phyloP scores from a whole-genome alignment of 495 filamentous ascomycete species.

The Penicillium coffeae region DNA sequence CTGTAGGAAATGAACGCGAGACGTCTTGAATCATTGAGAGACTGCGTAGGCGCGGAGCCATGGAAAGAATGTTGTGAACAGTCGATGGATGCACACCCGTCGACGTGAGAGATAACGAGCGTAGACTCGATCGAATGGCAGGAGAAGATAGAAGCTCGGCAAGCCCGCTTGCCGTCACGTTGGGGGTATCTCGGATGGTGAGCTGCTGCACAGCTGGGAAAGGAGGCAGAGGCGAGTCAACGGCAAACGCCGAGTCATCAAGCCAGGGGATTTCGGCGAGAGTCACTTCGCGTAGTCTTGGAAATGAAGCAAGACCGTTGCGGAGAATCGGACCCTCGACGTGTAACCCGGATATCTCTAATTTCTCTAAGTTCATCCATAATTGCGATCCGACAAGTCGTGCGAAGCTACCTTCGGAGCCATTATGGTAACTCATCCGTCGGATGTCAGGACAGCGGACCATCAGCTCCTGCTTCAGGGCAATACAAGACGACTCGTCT shows the following conservation, averaged over 20 bases:
- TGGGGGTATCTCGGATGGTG: slow-evolving; percentile 61
- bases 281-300: slow-evolving; percentile 64
- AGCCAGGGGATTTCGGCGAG: slow-evolving; percentile 63
- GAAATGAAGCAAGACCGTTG: slow-evolving; percentile 64
- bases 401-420: slow-evolving; percentile 75
- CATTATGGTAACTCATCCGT: slow-evolving; percentile 79
- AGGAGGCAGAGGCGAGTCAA: slow-evolving; percentile 53
- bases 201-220: slow-evolving; percentile 71
- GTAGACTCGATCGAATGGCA: slow-evolving; percentile 48
- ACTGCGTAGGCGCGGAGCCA: slow-evolving; percentile 56
- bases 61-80: slow-evolving; percentile 60
- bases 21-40: slow-evolving; percentile 67
- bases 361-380: slow-evolving; percentile 75
- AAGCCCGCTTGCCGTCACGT: slow-evolving; percentile 68
- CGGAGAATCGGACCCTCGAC: slow-evolving; percentile 69
- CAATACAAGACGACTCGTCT: slow-evolving; percentile 69
- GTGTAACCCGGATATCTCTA: slow-evolving; percentile 69
- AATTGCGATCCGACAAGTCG: slow-evolving; percentile 58
- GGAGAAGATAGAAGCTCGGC: slow-evolving; percentile 55
- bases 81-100: slow-evolving; percentile 63
- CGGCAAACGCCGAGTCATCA: slow-evolving; percentile 69
- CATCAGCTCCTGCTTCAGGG: slow-evolving; percentile 78
- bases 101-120: slow-evolving; percentile 57
- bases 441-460: slow-evolving; percentile 76
- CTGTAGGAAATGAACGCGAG: slow-evolving; percentile 58